Evolutionary conservation across 2,329 filamentous ascomycete species (phyloP), one percentile per base, ranked within the genome.

Genomic region (Stachybotrys echinatus): DNA sequence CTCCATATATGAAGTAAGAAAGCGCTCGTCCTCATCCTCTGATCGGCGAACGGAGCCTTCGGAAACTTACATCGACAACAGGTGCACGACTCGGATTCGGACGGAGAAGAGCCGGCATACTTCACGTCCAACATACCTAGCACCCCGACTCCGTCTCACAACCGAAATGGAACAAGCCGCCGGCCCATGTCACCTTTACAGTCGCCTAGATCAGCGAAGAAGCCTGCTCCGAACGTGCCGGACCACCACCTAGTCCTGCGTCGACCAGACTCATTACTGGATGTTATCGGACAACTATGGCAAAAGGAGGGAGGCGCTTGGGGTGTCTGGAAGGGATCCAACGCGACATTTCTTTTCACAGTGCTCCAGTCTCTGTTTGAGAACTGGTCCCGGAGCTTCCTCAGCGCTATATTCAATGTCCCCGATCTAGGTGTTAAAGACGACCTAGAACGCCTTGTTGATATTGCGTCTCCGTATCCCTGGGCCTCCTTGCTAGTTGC

Each of bases 311-410:
- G 91, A 34, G 89, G 91, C 34, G 86, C 86, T 1, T 92, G 91
- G 78, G 94, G 94, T 5, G 85, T 96, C 5, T 99, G 92, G 92
- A 96, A 96, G 67, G 84, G 87, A 8, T 89, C 91, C 37, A 97
- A 97, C 65, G 84, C 88, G 14, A 95, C 91, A 1, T 99, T 97
- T 62, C 76, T 97, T 46, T 96, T 97, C 70, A 88, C 85, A 0
- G 82, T 96, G 44, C 77, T 97, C 18, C 82, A 92, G 54, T 90
- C 90, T 12, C 86, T 95, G 7, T 74, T 96, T 23, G 94, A 97
- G 66, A 92, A 89, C 58, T 99, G 95, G 85, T 88, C 92, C 10
- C 83, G 91, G 60, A 94, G 90, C 61, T 79, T 96, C 48, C 77
- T 97, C n/a, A 90, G 90, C 42, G 92, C 94, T 2, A 77, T 97